These are phyloP conservation scores for Trametes villosa DNA, from an alignment of 768 basidiomycete species.

Conservation along the genomic window DNA sequence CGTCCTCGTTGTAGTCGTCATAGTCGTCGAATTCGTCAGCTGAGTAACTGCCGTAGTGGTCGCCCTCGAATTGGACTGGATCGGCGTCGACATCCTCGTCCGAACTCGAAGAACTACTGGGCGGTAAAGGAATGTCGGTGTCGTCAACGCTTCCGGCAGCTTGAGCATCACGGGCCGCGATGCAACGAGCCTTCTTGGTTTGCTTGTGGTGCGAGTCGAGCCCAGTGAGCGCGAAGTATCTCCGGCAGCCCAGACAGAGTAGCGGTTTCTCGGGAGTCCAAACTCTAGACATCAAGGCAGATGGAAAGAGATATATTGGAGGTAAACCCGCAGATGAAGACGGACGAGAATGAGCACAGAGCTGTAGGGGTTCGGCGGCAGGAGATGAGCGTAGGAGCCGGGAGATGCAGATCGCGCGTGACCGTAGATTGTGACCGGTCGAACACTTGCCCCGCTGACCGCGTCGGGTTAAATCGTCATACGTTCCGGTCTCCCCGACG, in stretches of 20 bases:
- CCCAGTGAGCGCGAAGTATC: not conserved
- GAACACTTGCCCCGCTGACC: too few relatives aligned
- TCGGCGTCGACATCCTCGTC: not conserved
- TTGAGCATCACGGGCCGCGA: not conserved
- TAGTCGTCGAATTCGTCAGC: not conserved
- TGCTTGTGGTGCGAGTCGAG: not conserved
- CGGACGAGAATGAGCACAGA: too few relatives aligned
- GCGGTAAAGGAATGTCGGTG: not conserved
- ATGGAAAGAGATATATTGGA: not conserved
- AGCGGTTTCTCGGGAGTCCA: too few relatives aligned
- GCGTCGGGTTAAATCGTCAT: too few relatives aligned
- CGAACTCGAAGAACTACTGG: not conserved
- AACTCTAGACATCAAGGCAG: too few relatives aligned
- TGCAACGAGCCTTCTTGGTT: not conserved
- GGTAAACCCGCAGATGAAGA: too few relatives aligned
- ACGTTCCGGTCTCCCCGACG: too few relatives aligned
- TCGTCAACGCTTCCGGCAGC: not conserved
- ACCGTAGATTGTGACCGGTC: too few relatives aligned
- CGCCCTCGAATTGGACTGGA: slow-evolving; percentile 1
- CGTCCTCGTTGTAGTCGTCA: not conserved
- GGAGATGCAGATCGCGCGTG: too few relatives aligned
- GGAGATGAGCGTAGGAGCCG: too few relatives aligned
- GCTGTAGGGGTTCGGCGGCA: too few relatives aligned
- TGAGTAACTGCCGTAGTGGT: slow-evolving; percentile 2
- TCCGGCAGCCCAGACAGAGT: not conserved